phyloP scores from a whole-genome alignment of 78 protist species.

The Tieghemostelium lacteum region DNA sequence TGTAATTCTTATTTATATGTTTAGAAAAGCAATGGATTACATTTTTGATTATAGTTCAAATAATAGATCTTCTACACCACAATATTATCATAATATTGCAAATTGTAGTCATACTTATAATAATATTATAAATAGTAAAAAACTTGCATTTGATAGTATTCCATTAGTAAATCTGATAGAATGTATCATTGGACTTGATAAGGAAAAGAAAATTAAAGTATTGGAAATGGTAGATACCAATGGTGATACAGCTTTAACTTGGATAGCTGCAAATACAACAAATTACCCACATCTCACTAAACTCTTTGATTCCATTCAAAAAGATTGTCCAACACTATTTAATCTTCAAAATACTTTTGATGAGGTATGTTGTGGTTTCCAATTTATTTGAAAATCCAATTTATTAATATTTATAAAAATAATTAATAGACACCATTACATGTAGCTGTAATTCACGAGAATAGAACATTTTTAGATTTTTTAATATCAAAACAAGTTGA shows the following conservation, averaged over 20 bases:
- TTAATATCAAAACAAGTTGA: constrained; percentile 2
- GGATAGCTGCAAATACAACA: neutral
- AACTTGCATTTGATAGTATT: no score
- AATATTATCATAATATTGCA: no score
- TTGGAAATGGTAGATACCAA: no score
- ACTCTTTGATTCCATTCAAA: neutral
- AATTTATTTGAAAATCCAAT: neutral
- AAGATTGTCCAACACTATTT: neutral
- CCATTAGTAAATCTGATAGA: no score
- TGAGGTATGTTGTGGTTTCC: neutral
- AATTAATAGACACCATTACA: constrained; percentile 46
- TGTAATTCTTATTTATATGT: no score
- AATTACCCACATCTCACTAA: neutral
- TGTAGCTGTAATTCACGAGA: constrained; percentile 12
- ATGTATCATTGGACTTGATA: no score
- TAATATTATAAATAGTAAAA: no score
- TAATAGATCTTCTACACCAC: no score
- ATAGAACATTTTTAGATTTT: neutral
- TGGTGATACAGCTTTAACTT: constrained; percentile 6
- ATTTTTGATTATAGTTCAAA: no score
- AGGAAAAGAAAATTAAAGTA: no score
- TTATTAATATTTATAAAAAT: neutral
- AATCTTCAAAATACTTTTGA: constrained; percentile 9
- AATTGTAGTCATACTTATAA: no score
- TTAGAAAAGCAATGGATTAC: no score